phyloP scores from a whole-genome alignment of 352 stramenopile species.

The Phytophthora pisi region DNA sequence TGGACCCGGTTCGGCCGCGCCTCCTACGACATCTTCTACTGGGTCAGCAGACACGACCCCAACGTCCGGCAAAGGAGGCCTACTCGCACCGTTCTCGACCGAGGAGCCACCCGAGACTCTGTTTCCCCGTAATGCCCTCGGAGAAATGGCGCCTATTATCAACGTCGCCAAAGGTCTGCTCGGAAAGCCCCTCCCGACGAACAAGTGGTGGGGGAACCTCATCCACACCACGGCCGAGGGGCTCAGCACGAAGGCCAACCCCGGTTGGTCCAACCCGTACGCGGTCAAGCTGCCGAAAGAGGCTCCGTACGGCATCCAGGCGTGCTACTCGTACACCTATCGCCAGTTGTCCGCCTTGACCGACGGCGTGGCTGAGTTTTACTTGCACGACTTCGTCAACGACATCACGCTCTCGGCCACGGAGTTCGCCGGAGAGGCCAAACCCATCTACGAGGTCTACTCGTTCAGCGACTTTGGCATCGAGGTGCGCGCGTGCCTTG shows the following conservation, averaged over 20 bases:
- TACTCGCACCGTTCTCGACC: constrained; percentile 47
- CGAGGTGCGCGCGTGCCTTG: constrained; percentile 45
- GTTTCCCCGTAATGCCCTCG: constrained; percentile 49
- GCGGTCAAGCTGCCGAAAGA: constrained; percentile 53
- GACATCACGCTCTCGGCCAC: constrained; percentile 66
- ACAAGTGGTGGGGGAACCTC: constrained; percentile 84
- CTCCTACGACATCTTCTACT: background rate
- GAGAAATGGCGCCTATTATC: constrained; percentile 54
- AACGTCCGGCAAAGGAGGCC: constrained; percentile 4
- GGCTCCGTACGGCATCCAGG: constrained; percentile 53
- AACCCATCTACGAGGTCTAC: constrained; percentile 62
- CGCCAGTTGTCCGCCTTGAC: constrained; percentile 42
- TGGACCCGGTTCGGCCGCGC: background rate
- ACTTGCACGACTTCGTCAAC: constrained; percentile 63
- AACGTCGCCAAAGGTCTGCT: constrained; percentile 54
- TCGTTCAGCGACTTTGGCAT: constrained; percentile 66
- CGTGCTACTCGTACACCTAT: constrained; percentile 68
- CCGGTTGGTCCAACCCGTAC: constrained; percentile 72
- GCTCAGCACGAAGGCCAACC: constrained; percentile 47
- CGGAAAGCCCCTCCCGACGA: constrained; percentile 61
- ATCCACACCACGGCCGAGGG: constrained; percentile 55
- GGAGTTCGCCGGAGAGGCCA: constrained; percentile 46
- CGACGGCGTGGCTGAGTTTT: constrained; percentile 57
- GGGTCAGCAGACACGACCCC: background rate
- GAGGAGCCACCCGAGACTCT: constrained; percentile 43